These are phyloP conservation scores for Kwoniella mangroviensis DNA, from an alignment of 768 basidiomycete species.

Conservation along the genomic window DNA sequence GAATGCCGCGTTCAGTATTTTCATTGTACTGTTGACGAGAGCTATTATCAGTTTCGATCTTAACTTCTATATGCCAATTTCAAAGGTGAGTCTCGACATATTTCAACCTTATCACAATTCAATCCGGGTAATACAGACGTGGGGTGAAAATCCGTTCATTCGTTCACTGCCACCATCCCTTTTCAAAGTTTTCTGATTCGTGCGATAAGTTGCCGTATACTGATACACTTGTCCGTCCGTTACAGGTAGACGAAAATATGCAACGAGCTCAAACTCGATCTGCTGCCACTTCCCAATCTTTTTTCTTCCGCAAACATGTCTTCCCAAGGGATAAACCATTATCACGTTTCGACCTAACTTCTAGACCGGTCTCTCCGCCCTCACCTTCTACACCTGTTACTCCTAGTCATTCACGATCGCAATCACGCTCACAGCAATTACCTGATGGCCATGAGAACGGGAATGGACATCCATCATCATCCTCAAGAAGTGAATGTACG, in stretches of 20 bases:
- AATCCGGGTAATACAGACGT: too few relatives aligned
- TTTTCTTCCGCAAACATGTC: constrained; percentile 87
- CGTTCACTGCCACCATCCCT: not conserved
- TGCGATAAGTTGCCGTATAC: not conserved
- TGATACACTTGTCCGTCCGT: constrained; percentile 1
- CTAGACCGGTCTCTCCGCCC: constrained; percentile 47
- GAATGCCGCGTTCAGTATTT: constrained; percentile 95
- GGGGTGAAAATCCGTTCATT: too few relatives aligned
- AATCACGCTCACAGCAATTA: not conserved
- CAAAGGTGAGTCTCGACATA: constrained; percentile 67
- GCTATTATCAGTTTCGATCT: constrained; percentile 89
- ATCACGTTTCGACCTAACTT: constrained; percentile 41
- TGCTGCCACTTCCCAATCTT: constrained; percentile 73
- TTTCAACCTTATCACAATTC: too few relatives aligned
- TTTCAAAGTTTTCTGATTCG: not conserved
- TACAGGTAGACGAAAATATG: constrained; percentile 97
- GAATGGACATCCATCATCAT: constrained; percentile 12
- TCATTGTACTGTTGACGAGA: constrained; percentile 89
- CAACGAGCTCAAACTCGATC: constrained; percentile 80
- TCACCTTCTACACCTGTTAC: constrained; percentile 13
- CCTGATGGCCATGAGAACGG: constrained; percentile 1
- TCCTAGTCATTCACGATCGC: constrained; percentile 2
- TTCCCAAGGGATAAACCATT: constrained; percentile 65
- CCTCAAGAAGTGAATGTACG: constrained; percentile 19
- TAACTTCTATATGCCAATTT: constrained; percentile 96